Conservation (phyloP, 805 yeast genomes). For the Saccharomyces jurei region DNA sequence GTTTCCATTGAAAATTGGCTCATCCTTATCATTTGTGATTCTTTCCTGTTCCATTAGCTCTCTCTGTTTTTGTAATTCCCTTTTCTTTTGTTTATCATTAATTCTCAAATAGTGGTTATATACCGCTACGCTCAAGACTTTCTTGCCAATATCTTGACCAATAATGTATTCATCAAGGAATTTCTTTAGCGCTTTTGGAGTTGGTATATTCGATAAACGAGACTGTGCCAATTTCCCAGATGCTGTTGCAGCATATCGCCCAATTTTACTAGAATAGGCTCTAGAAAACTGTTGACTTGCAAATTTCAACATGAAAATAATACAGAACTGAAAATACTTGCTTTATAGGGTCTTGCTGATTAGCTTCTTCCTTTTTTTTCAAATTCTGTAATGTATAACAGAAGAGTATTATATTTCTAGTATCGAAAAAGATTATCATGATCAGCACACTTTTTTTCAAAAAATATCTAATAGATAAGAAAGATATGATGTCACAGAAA, state of each 20-base stretch:
- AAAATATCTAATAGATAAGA: neutral
- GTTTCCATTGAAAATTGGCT: constrained; percentile 11
- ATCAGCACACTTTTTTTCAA: neutral
- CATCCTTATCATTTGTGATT: constrained; percentile 16
- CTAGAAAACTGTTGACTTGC: neutral
- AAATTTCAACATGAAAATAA: neutral
- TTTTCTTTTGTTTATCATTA: constrained; percentile 34
- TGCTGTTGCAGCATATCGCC: constrained; percentile 5
- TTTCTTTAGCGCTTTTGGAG: constrained; percentile 40
- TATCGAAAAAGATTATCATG: neutral
- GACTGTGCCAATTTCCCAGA: constrained; percentile 12
- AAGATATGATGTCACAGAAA: neutral
- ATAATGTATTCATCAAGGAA: constrained; percentile 45
- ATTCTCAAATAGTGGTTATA: constrained; percentile 49
- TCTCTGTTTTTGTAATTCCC: constrained; percentile 23
- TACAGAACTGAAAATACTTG: neutral
- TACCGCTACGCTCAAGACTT: constrained; percentile 53
- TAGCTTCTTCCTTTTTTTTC: neutral
- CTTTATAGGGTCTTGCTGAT: neutral
- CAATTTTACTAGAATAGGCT: neutral
- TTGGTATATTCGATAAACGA: constrained; percentile 30
- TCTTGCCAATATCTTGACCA: constrained; percentile 50
- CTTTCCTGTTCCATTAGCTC: constrained; percentile 28
- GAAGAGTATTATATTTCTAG: neutral
- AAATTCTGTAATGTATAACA: neutral